Evolutionary conservation across 2,329 filamentous ascomycete species (phyloP), one percentile per base, ranked within the genome.

Genomic region (Teratosphaeria nubilosa): DNA sequence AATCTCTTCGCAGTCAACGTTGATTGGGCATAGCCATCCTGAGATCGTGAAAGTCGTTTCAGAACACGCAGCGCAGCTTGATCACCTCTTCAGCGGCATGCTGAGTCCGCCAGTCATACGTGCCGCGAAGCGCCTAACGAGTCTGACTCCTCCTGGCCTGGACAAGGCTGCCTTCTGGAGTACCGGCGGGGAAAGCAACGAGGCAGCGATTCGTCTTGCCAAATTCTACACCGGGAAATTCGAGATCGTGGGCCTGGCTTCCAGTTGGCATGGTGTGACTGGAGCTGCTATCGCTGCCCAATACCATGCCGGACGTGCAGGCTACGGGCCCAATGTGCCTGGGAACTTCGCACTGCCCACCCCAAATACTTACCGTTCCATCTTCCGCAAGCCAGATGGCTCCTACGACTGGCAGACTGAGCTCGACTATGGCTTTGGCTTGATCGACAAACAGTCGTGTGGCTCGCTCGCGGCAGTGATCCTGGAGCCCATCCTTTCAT

Each of bases 391-490:
- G 31, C 34, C 78, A 0, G 82, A 86, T 61, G 83, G 83, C 0
- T 77, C 77, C 0, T 82, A 87, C 61, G 84, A 87, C 66, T 87
- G 84, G 84, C 75, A 83, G 62, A 79, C 81, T 0, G 85, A 87
- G 66, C 71, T 87, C 14, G 77, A 83, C 11, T 86, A 81, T 63
- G 83, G 82, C 4, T 87, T 82, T 77, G 73, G 74, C 20, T 73
- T 86, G 70, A 74, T 87, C 22, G 83, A 87, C 60, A 74, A 77
- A 51, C 78, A 82, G 57, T 82, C 78, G 0, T 80, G 77, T 58
- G 84, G 84, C 0, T 85, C 82, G 0, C 75, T 87, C 0, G 84
- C 84, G 0, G 84, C 84, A 30, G 27, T 30, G 27, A 30, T 30
- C 7, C 27, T 30, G 1, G 27, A 30, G 27, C 27, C 27, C 27